Conservation (phyloP, 176 grass and related monocot species). For the Lolium rigidum region DNA sequence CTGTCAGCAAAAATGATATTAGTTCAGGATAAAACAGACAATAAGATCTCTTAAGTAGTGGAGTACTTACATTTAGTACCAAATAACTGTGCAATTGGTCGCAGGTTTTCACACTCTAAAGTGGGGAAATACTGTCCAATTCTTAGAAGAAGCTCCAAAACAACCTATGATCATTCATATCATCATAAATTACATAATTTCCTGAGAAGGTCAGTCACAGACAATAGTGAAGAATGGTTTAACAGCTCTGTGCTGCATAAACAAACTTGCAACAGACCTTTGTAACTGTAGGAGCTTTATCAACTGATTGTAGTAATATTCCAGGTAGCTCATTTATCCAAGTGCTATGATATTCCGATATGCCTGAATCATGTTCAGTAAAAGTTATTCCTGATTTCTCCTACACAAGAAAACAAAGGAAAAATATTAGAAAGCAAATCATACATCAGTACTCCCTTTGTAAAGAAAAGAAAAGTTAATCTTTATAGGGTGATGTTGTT, state of each 20-base stretch:
- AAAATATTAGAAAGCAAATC: conserved; percentile 33
- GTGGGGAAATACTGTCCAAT: conserved; percentile 62
- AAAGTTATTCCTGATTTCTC: conserved; percentile 38
- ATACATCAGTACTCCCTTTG: conserved; percentile 10
- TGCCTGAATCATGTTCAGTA: conserved; percentile 33
- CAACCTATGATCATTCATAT: conserved; percentile 59
- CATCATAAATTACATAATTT: conserved; percentile 27
- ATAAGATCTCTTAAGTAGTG: background rate
- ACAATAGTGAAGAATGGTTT: conserved; percentile 3
- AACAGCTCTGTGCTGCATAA: conserved; percentile 17
- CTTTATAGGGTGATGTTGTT: background rate
- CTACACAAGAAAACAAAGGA: conserved; percentile 24
- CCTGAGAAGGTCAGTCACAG: conserved; percentile 32
- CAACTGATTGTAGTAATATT: conserved; percentile 64
- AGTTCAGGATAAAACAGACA: conserved; percentile 10
- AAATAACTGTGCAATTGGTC: conserved; percentile 66
- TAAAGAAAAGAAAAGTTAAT: background rate
- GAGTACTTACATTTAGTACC: conserved; percentile 61
- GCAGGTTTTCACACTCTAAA: conserved; percentile 54
- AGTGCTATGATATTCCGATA: conserved; percentile 50
- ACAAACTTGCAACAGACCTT: conserved; percentile 53
- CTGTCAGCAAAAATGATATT: conserved; percentile 45
- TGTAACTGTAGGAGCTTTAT: conserved; percentile 60
- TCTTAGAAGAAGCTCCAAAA: conserved; percentile 72
- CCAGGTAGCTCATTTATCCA: conserved; percentile 66